Conservation (phyloP, 768 basidiomycete genomes). For the Mycena alexandri region DNA sequence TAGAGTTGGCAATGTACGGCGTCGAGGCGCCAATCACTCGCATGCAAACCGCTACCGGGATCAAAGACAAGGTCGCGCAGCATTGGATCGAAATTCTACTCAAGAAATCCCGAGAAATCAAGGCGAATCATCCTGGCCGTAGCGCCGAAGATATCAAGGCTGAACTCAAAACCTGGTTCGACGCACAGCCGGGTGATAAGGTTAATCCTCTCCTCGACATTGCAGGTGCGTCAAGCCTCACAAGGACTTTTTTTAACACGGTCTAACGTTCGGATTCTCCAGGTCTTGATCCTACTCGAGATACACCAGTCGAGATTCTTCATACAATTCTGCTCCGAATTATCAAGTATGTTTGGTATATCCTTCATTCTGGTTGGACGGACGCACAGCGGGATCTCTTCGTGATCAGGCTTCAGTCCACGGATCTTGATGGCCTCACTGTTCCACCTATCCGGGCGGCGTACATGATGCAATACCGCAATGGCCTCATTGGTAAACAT, state of each 20-base stretch:
- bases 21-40: conserved; percentile 8
- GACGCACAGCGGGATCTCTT: conserved; percentile 1
- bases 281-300: background rate
- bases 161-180: conserved; percentile 23
- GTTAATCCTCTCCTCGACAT: conserved; percentile 27
- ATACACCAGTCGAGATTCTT: conserved; percentile 22
- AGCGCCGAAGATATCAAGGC: background rate
- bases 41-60: conserved; percentile 43
- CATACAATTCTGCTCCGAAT: conserved; percentile 39
- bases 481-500: conserved; percentile 51
- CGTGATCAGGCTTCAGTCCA: conserved; percentile 5
- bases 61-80: conserved; percentile 49
- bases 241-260: too few relatives aligned
- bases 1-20: conserved; percentile 38
- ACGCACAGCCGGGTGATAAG: conserved; percentile 13
- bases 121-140: background rate
- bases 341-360: conserved; percentile 55
- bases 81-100: conserved; percentile 48
- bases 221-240: conserved; percentile 17
- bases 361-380: background rate
- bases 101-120: conserved; percentile 25
- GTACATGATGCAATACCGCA: conserved; percentile 52
- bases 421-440: conserved; percentile 1
- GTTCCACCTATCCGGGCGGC: conserved; percentile 24
- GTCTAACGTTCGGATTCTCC: background rate